Percentiles rank a stretch among this genome's conserved stretches.
phyloP scores from a whole-genome alignment of 2,329 filamentous ascomycete genomes.

The Fusarium bulbicola region DNA sequence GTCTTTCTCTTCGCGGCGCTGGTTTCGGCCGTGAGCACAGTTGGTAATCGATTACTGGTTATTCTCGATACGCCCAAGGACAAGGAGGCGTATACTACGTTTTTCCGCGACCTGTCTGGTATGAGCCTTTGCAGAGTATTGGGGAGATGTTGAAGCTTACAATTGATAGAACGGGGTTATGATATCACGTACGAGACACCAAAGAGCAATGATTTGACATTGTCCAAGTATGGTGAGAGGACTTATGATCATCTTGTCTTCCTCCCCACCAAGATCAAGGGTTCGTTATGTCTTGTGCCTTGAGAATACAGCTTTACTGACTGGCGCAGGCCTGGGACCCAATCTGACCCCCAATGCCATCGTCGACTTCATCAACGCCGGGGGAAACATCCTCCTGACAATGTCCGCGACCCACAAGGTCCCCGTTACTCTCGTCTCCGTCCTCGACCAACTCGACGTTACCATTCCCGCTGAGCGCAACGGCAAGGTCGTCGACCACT shows the following conservation, averaged over 20 bases:
- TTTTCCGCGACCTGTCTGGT: conserved; percentile 79
- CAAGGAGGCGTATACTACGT: conserved; percentile 83
- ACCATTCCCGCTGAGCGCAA: conserved; percentile 86
- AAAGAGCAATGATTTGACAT: conserved; percentile 77
- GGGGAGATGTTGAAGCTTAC: conserved; percentile 27
- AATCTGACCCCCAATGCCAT: conserved; percentile 86
- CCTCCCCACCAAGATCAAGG: conserved; percentile 90
- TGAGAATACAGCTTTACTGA: conserved; percentile 11
- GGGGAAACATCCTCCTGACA: conserved; percentile 90
- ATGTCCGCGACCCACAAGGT: conserved; percentile 77
- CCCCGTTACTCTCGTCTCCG: conserved; percentile 76
- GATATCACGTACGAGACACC: conserved; percentile 83
- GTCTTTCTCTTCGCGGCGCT: conserved; percentile 72
- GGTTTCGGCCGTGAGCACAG: conserved; percentile 79
- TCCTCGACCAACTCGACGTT: conserved; percentile 90
- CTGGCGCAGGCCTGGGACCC: conserved; percentile 77
- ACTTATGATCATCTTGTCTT: conserved; percentile 91
- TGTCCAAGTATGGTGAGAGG: conserved; percentile 88
- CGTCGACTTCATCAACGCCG: conserved; percentile 88
- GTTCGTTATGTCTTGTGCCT: conserved; percentile 53
- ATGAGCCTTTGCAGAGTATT: conserved; percentile 32
- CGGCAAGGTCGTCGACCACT: conserved; percentile 90
- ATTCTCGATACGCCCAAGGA: conserved; percentile 85
- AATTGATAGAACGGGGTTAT: conserved; percentile 78
- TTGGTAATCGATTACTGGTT: conserved; percentile 83